Base-by-base conservation (phyloP, 768 basidiomycete genomes). In the Lentinula edodes region DNA sequence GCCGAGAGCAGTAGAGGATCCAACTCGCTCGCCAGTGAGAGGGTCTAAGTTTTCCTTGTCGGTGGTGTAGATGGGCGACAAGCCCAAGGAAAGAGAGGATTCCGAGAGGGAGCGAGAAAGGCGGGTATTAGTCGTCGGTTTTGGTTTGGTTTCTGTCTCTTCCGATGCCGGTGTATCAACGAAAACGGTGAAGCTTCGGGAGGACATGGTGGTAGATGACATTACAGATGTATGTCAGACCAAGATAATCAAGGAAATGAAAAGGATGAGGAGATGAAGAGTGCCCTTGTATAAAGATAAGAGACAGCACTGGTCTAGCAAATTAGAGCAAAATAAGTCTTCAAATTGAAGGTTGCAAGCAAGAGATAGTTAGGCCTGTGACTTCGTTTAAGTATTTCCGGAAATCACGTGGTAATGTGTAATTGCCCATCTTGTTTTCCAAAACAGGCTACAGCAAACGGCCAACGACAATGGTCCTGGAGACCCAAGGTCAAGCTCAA, bases 31-130 rank as follows among this genome's bases (percentile, higher is more conserved):
- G 6, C 90, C 90, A 3, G 90, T 91, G 66, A 87, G 64, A 50
- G 90, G 90, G 71, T 91, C 80, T 48, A 86, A 76, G 69, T 92
- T 92, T 74, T 92, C 90, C 79, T 92, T 92, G 76, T 91, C 88
- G 43, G 76, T 67, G 41, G 78, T 72, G 9, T 73, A 71, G 28
- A 73, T 70, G 5, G 76, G 71, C 62, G 75, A 73, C 60, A 74
- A 68, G 56, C 45, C 64, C 63, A n/a, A 66, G 62, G 38, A 61
- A 63, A 58, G 62, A 63, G 61, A 60, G 60, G 75, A 74, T 60
- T 71, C 72, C 16, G 73, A 68, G 53, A 60, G 60, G 55, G 74
- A 71, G 12, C 57, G 71, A 63, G 62, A 68, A 62, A 41, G 70
- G 64, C 62, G 67, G 62, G 61, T 70, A 53, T 54, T 71, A 54